Base-by-base conservation (phyloP, 177 flowering plant genomes). In the Vitis hybrid region DNA sequence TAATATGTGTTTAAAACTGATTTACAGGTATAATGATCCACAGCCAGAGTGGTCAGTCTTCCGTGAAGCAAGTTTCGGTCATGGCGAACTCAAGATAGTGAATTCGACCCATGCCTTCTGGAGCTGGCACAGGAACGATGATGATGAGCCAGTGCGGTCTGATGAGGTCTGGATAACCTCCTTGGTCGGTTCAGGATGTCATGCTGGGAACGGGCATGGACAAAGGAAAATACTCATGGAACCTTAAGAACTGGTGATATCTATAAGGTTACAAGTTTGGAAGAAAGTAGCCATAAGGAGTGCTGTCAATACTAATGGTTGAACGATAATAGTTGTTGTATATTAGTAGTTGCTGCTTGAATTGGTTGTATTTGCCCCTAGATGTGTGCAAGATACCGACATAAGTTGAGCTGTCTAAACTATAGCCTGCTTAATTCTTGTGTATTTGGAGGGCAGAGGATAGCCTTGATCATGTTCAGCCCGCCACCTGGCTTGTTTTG, bases 21-120 rank as follows among this genome's bases (percentile, higher is more conserved):
- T 59, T 73, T 67, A 24, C 87, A 93, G 98, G 78, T 95, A 83
- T 68, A 76, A 62, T 62, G 28, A 88, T 24, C 95, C 98, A 22
- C 81, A 71, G 63, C 98, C 99, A 8, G 87, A 84, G 66, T 92
- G 97, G 97, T 95, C 99, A 15, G 86, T 83, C 7, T 95, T 90
- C 82, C 95, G 94, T 2, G 99, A 95, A 84, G 98, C 99, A 68
- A 95, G 98, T 76, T 95, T 95, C 72, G 99, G 98, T n/a, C 99
- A 95, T 77, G 99, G 98, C 6, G 97, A 92, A 82, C 88, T 95
- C 17, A 83, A 74, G 79, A 78, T 95, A 58, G 83, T 81, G 69
- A 94, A 94, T 78, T 77, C 90, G 65, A 87, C 86, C 47, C 92
- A 92, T 78, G 92, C 97, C 12, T 83, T 82, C 62, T 95, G 98